Evolutionary conservation across 495 filamentous ascomycete species (phyloP), one percentile per base, ranked within the genome.

Genomic region (Baudoinia panamericana): DNA sequence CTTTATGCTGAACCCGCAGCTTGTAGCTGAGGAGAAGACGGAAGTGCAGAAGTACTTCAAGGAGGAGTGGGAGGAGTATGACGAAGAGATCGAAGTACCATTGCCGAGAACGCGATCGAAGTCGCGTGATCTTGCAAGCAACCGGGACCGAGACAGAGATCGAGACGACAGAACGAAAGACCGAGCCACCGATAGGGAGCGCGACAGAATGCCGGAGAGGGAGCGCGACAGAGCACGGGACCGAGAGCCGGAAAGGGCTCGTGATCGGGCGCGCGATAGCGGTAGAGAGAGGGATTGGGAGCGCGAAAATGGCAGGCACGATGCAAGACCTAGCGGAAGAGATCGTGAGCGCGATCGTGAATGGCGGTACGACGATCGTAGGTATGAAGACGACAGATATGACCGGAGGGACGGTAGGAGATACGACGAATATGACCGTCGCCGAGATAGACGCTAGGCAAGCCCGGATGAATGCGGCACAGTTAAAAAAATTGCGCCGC

Each of bases 1-100:
- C 10, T 97, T 94, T 55, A 84, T 94, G 66, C 75, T 96, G 21
- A 84, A 95, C 53, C 72, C 80, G 10, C 76, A 72, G 30, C 70
- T 80, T 36, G 88, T 84, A 10, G 69, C 68, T 26, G 67, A 64
- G 15, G 90, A 97, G 63, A 72, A 73, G 50, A 63, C 67, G 12
- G 60, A 68, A 6, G 80, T 90, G 9, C 65, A 70, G 9, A 65
- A 73, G 39, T 82, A 75, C 56, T 82, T 78, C 56, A 73, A 72
- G 43, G 74, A 77, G 22, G 82, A 85, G 52, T 78, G 77, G 56
- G 84, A 92, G 50, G 82, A 92, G 56, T 73, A 73, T 46, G 76
- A 81, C 51, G 64, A 74, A 30, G 76, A 80, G 51, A 64, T 80
- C 13, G 74, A 78, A 32, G 66, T 57, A 4, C 46, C 51, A 5